Conservation (phyloP, 2,329 filamentous ascomycete species). For the Akanthomyces lecanii region DNA sequence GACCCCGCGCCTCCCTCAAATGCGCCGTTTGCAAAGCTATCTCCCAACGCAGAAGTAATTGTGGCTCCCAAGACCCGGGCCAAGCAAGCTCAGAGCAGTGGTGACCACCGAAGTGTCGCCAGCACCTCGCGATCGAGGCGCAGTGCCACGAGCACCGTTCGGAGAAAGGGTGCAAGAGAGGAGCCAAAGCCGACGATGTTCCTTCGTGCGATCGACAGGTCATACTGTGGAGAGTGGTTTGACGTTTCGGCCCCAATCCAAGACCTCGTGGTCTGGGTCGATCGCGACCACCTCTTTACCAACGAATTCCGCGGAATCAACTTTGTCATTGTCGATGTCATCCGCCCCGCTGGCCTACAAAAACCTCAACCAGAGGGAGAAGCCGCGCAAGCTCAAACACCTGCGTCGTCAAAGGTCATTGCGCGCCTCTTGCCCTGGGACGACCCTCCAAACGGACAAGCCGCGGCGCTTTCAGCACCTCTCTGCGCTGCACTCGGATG, state of each 20-base stretch:
- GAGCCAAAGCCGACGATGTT: slow-evolving; percentile 67
- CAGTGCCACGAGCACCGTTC: slow-evolving; percentile 70
- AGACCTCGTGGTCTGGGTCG: slow-evolving; percentile 76
- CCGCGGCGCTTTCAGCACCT: slow-evolving; percentile 71
- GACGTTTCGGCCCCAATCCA: slow-evolving; percentile 57
- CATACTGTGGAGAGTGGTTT: slow-evolving; percentile 70
- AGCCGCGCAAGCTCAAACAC: slow-evolving; percentile 46
- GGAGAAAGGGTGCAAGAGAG: slow-evolving; percentile 52
- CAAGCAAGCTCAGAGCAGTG: slow-evolving; percentile 60
- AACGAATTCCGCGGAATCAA: slow-evolving; percentile 71
- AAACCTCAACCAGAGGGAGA: slow-evolving; percentile 66
- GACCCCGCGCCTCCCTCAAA: slow-evolving; percentile 65
- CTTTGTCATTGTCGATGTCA: slow-evolving; percentile 79
- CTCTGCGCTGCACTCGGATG: slow-evolving; percentile 72
- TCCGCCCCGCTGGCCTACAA: slow-evolving; percentile 75
- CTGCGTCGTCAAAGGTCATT: slow-evolving; percentile 57
- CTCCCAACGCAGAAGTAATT: slow-evolving; percentile 91
- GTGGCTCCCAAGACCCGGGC: slow-evolving; percentile 88
- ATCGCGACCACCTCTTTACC: slow-evolving; percentile 68
- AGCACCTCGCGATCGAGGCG: slow-evolving; percentile 76
- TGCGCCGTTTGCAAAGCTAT: slow-evolving; percentile 83
- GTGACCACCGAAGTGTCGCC: slow-evolving; percentile 74
- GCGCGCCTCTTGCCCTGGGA: slow-evolving; percentile 76
- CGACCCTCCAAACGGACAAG: slow-evolving; percentile 77
- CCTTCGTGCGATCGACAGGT: slow-evolving; percentile 72